Conservation (phyloP, 495 filamentous ascomycete species). For the Aspergillus panamensis region DNA sequence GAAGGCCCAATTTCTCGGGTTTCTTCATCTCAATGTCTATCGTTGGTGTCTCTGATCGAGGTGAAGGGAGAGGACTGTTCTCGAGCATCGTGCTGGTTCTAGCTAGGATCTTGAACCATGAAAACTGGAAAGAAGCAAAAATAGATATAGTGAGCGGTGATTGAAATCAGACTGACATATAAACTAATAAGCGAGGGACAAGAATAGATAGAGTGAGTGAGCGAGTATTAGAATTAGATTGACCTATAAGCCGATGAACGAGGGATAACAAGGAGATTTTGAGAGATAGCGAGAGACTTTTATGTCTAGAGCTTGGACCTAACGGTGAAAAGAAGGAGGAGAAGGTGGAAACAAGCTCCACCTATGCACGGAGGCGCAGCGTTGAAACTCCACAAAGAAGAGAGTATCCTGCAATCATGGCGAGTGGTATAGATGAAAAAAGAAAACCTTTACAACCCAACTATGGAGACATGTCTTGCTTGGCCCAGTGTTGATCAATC, state of each 20-base stretch:
- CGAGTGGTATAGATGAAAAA: not conserved
- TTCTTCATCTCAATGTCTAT: conserved; percentile 27
- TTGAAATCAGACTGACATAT: not conserved
- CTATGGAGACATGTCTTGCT: too few species aligned
- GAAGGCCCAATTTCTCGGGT: conserved; percentile 23
- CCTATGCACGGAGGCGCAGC: conserved; percentile 12
- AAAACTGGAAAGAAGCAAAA: too few species aligned
- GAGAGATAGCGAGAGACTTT: not conserved
- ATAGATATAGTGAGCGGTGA: too few species aligned
- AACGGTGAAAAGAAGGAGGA: conserved; percentile 1
- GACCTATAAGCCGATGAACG: not conserved
- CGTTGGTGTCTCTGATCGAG: conserved; percentile 28
- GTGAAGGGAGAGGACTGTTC: conserved; percentile 14
- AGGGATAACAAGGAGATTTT: not conserved
- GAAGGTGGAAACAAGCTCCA: conserved; percentile 1
- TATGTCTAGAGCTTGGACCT: conserved; percentile 7
- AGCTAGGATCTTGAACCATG: not conserved
- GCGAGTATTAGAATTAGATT: too few species aligned
- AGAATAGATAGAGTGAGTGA: too few species aligned
- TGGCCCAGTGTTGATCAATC: too few species aligned
- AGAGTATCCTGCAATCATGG: conserved; percentile 9
- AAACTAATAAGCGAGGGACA: not conserved
- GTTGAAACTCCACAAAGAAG: not conserved
- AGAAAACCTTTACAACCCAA: too few species aligned
- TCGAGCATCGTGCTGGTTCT: conserved; percentile 14